These are phyloP conservation scores for Rhodotorula sp. DNA, from an alignment of 1,284 basidiomycete species.

Conservation along the genomic window DNA sequence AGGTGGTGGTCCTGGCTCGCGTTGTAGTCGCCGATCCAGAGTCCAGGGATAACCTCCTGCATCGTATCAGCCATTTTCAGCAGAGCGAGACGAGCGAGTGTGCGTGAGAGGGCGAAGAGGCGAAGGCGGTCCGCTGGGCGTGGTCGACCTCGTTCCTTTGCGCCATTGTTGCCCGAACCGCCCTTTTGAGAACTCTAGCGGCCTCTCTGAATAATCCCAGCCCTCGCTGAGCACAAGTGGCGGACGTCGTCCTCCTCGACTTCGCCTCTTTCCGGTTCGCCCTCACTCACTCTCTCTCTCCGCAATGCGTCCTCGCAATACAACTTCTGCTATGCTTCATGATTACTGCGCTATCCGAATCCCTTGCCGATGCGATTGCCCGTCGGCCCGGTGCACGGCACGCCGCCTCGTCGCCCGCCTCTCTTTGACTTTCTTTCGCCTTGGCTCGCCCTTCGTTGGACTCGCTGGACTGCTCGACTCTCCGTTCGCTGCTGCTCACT, in stretches of 20 bases:
- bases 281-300: too few relatives aligned
- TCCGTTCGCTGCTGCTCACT: neutral
- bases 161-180: too few relatives aligned
- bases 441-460: neutral
- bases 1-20: slow-evolving; percentile 32
- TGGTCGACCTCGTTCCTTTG: too few relatives aligned
- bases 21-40: slow-evolving; percentile 44
- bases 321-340: too few relatives aligned
- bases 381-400: neutral
- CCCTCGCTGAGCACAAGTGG: neutral
- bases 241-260: neutral
- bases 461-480: too few relatives aligned
- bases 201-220: too few relatives aligned
- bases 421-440: neutral
- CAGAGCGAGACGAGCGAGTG: neutral
- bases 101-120: neutral
- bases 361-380: too few relatives aligned
- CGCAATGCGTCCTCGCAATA: neutral
- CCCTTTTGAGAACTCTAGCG: too few relatives aligned
- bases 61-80: slow-evolving; percentile 7
- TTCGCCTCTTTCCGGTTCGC: neutral
- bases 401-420: neutral
- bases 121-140: neutral
- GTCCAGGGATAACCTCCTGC: slow-evolving; percentile 38
- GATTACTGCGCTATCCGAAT: too few relatives aligned